Evolutionary conservation across 2,329 filamentous ascomycete genomes (phyloP), one percentile per base, ranked within the genome.

Genomic region (Fusarium fujikuroi): DNA sequence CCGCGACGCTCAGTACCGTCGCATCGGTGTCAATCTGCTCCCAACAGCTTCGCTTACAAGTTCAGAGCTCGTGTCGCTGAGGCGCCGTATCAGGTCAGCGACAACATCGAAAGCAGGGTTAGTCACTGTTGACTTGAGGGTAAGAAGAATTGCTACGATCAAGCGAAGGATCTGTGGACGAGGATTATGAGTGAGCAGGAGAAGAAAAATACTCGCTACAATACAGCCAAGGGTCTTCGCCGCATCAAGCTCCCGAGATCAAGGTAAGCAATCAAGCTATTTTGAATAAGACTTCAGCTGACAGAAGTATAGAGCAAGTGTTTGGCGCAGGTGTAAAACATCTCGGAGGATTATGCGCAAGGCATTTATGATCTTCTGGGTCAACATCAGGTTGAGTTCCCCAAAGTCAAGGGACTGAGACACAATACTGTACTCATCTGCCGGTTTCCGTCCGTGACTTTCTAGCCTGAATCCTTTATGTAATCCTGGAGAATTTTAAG

Each of bases 171-270:
- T 18, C 23, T 66, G 15, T 67, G 53, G 46, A 53, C n/a, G 1
- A 67, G 40, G 25, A 30, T 49, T 7, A 67, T 67, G 53, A 54
- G 63, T 9, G 53, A 39, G 3, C 39, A 67, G 16, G 40, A 54
- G 36, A 67, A 52, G 40, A 66, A 67, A 34, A 61, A 67, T 5
- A 53, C 65, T 32, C 61, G 46, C 12, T 53, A 54, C 12, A 67
- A 67, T 40, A 60, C 40, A 5, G 21, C 62, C 23, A 53, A 67
- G 23, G 62, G 62, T 14, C 53, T 67, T 23, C 30, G 46, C 1
- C 46, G 34, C 7, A 36, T 53, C 28, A 67, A 66, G 28, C 32
- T 30, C 39, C 53, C 16, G 53, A 66, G 5, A 66, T 47, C 9
- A 36, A 67, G 34, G 53, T 47, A 47, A 44, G 23, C 18, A 10